phyloP scores from a whole-genome alignment of 345 rosid species.

The Iberis pinnata region DNA sequence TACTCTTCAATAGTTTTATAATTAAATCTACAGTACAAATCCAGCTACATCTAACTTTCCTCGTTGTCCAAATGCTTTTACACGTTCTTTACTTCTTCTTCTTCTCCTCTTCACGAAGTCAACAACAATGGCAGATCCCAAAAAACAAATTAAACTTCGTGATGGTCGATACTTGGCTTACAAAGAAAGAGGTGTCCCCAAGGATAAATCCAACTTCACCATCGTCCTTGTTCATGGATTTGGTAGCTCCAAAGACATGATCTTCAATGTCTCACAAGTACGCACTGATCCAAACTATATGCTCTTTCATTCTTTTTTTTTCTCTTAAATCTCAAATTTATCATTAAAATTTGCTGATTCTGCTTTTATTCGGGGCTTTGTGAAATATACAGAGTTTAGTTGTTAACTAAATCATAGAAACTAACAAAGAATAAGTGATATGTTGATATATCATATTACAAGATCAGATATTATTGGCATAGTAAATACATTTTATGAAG shows the following conservation, averaged over 20 bases:
- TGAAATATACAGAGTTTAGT: not conserved
- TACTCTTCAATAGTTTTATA: not conserved
- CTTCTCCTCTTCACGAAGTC: slow-evolving; percentile 14
- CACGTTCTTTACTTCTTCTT: slow-evolving; percentile 8
- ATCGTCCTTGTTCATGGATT: slow-evolving; percentile 82
- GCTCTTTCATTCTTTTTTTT: no score
- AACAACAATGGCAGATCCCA: slow-evolving; percentile 20
- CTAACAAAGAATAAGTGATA: no score
- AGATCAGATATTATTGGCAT: no score
- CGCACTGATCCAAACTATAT: slow-evolving; percentile 16
- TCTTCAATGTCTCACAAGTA: slow-evolving; percentile 68
- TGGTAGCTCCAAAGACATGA: slow-evolving; percentile 95
- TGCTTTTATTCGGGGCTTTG: no score
- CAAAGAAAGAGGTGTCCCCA: slow-evolving; percentile 67
- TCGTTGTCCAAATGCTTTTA: slow-evolving; percentile 17
- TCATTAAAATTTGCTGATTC: no score
- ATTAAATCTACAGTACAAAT: slow-evolving; percentile 1
- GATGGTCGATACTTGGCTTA: slow-evolving; percentile 83
- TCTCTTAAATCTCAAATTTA: no score
- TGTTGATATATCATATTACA: no score
- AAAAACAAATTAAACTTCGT: slow-evolving; percentile 46
- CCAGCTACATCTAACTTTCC: slow-evolving; percentile 23
- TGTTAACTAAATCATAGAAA: no score
- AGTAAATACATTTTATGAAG: no score
- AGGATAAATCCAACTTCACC: slow-evolving; percentile 45